Evolutionary conservation across 177 flowering plant species (phyloP).

Genomic region (Vitis hybrid): DNA sequence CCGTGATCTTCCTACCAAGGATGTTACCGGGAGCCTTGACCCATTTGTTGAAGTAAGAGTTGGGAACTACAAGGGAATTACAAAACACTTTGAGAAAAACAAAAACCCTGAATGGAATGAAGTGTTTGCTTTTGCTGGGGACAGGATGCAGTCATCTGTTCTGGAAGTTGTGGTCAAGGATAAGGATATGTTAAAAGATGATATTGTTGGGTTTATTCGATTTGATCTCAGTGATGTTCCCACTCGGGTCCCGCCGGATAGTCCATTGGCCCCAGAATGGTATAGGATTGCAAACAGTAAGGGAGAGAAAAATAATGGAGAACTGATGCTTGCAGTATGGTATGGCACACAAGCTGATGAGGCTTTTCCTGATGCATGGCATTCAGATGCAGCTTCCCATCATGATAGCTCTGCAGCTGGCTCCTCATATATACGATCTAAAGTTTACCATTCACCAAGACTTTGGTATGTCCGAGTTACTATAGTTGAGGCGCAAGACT

Average conservation of each 20-base stretch:
- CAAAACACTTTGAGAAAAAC: constrained; percentile 52
- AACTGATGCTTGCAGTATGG: constrained; percentile 72
- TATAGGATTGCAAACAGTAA: constrained; percentile 52
- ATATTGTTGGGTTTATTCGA: constrained; percentile 44
- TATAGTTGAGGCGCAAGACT: constrained; percentile 64
- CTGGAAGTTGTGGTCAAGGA: constrained; percentile 60
- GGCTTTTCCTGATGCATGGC: constrained; percentile 68
- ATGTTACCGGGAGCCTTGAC: constrained; percentile 55
- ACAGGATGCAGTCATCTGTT: constrained; percentile 42
- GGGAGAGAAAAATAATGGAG: constrained; percentile 50
- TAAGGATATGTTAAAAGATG: constrained; percentile 56
- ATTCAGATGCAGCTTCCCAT: constrained; percentile 48
- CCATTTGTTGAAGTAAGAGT: constrained; percentile 66
- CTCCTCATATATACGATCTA: constrained; percentile 42
- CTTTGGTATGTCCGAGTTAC: constrained; percentile 65
- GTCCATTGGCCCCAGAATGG: constrained; percentile 80
- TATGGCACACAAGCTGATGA: constrained; percentile 76
- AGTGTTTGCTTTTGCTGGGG: constrained; percentile 64
- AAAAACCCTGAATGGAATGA: constrained; percentile 65
- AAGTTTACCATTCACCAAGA: constrained; percentile 71
- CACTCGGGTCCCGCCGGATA: constrained; percentile 65
- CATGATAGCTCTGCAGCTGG: constrained; percentile 22
- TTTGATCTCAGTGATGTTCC: constrained; percentile 65
- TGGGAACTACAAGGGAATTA: constrained; percentile 66
- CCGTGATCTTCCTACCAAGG: constrained; percentile 53